Evolutionary conservation across 2,329 filamentous ascomycete species (phyloP), one percentile per base, ranked within the genome.

Genomic region (Apiospora sp.): DNA sequence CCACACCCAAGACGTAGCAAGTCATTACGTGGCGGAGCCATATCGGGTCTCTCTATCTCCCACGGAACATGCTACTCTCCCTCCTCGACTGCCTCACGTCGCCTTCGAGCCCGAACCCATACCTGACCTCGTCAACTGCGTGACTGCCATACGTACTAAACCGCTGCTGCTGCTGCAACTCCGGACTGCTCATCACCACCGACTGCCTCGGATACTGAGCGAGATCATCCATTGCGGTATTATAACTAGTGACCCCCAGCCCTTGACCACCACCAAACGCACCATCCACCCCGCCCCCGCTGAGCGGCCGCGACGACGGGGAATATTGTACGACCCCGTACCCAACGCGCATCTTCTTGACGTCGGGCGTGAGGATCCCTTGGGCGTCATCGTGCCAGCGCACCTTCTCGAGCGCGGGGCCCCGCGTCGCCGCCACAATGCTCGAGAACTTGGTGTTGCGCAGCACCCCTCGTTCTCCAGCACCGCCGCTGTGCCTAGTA

Each of bases 391-490:
- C 76, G n/a, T 73, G 74, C 74, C 78, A 78, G 16, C 78, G 77
- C 30, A 85, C 74, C 67, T 77, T 79, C 67, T 85, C 83, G 3
- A 85, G 77, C n/a, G 81, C 81, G 1, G 79, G 80, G 1, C 83
- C 84, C 37, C 84, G 77, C 22, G 83, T 84, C 16, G 84, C 83
- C 2, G 83, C 83, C n/a, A 84, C 79, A 69, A 85, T 80, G 75
- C 80, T 83, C 12, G 83, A 84, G 75, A 85, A 83, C 6, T 79
- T 78, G 34, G 80, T 82, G 75, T 84, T 81, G 46, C 82, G 79
- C 8, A 81, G 78, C 43, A 82, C 80, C 54, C 80, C 70, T 82
- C 81, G 72, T 82, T 82, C 68, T 81, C 78, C 1, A 78, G 72
- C 30, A 85, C 75, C 19, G 83, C 81, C 48, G 79, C 71, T 1